These are phyloP conservation scores for Puya raimondii DNA, from an alignment of 176 grass and related monocot genomes.

Conservation along the genomic window DNA sequence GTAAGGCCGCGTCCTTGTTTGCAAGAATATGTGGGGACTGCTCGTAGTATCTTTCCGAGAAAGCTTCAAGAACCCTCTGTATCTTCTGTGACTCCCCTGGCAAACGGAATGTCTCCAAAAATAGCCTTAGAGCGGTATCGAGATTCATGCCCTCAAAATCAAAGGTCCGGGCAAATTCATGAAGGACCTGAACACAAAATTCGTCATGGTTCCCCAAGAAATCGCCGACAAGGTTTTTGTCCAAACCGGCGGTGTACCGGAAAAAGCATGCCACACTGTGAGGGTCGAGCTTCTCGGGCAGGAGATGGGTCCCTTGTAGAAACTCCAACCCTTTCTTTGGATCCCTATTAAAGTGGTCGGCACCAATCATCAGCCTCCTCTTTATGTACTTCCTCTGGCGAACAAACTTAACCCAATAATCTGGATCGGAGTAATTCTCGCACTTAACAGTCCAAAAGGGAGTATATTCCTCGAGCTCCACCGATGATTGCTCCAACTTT, in stretches of 20 bases:
- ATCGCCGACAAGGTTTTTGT: slow-evolving; percentile 97
- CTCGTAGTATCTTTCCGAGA: slow-evolving; percentile 95
- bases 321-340: slow-evolving; percentile 98
- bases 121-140: slow-evolving; percentile 86
- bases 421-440: slow-evolving; percentile 69
- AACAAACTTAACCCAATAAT: slow-evolving; percentile 94
- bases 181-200: slow-evolving; percentile 98
- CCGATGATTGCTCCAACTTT: slow-evolving; percentile 39
- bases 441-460: slow-evolving; percentile 94
- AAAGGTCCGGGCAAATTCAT: slow-evolving; percentile 93
- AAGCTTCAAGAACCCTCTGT: slow-evolving; percentile 97
- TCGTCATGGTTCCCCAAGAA: slow-evolving; percentile 99
- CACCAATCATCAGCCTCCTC: slow-evolving; percentile 82
- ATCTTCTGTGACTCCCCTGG: slow-evolving; percentile 99
- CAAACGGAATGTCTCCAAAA: slow-evolving; percentile 84
- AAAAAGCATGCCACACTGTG: slow-evolving; percentile 98
- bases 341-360: slow-evolving; percentile 97
- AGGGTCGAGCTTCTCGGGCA: slow-evolving; percentile 96
- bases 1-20: slow-evolving; percentile 88
- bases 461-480: slow-evolving; percentile 75
- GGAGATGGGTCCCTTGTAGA: slow-evolving; percentile 93
- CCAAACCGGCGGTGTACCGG: slow-evolving; percentile 83
- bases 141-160: slow-evolving; percentile 89
- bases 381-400: slow-evolving; percentile 89
- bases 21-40: slow-evolving; percentile 76